A percentile compares a stretch with the other conserved stretches of the same genome.
phyloP scores from a whole-genome alignment of 2,329 filamentous ascomycete genomes.

The Acarospora socialis region DNA sequence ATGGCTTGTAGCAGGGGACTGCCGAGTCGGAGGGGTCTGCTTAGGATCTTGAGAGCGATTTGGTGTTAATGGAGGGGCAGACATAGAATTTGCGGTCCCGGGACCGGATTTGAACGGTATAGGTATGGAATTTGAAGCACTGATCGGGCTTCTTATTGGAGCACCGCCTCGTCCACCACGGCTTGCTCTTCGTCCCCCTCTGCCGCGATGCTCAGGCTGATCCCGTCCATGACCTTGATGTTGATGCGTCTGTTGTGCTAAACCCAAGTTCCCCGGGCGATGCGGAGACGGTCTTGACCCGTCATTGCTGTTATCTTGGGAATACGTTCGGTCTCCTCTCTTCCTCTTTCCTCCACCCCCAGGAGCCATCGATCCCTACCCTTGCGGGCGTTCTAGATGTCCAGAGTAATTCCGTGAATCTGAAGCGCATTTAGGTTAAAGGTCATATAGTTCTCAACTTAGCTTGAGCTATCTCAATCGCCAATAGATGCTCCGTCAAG shows the following conservation, averaged over 20 bases:
- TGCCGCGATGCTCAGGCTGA: conserved; percentile 24
- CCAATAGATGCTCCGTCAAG: too few relatives aligned
- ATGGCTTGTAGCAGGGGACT: conserved; percentile 11
- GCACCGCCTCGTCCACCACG: conserved; percentile 27
- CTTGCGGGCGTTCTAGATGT: too few relatives aligned
- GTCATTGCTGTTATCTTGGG: conserved; percentile 28
- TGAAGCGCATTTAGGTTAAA: too few relatives aligned
- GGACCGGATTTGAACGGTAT: conserved; percentile 15
- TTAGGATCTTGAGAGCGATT: conserved; percentile 4
- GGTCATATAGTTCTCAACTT: too few relatives aligned
- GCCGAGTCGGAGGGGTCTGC: conserved; percentile 1
- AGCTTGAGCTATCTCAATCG: too few relatives aligned
- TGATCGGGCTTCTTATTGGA: conserved; percentile 23
- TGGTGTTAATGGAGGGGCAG: conserved; percentile 15
- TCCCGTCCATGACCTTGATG: conserved; percentile 24
- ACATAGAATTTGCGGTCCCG: conserved; percentile 19
- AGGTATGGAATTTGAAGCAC: conserved; percentile 21
- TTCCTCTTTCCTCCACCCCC: conserved; percentile 15
- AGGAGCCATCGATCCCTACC: conserved; percentile 14
- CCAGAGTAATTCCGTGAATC: too few relatives aligned
- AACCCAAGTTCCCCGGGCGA: conserved; percentile 33
- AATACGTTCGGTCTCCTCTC: conserved; percentile 31
- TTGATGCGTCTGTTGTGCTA: conserved; percentile 37
- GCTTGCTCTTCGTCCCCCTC: conserved; percentile 24
- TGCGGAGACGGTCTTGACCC: conserved; percentile 34